Percentiles rank a stretch among this genome's conserved stretches.
Evolutionary conservation across 768 basidiomycete genomes (phyloP).

Genomic region (Tylopilus balloui): DNA sequence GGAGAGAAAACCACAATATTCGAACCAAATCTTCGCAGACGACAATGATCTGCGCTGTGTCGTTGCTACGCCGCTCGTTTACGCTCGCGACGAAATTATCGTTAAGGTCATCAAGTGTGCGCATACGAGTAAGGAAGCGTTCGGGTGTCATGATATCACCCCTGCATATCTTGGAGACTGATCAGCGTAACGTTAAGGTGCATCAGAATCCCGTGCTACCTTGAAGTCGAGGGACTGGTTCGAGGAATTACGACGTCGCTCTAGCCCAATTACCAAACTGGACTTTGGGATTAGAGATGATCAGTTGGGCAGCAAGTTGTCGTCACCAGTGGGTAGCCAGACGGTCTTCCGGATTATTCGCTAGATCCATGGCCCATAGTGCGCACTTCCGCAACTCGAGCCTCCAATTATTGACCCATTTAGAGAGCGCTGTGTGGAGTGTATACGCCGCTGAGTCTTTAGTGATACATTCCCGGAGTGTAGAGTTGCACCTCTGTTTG

Average conservation of each 20-base stretch:
- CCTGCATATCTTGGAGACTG: conserved; percentile 18
- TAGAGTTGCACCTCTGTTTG: conserved; percentile 16
- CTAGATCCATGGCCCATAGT: conserved; percentile 23
- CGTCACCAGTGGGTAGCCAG: conserved; percentile 25
- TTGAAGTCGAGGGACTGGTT: conserved; percentile 19
- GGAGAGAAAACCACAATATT: conserved; percentile 29
- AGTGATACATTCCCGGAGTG: conserved; percentile 12
- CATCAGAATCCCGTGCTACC: conserved; percentile 5
- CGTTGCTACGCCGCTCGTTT: conserved; percentile 19
- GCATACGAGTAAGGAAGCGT: conserved; percentile 15
- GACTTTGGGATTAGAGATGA: background rate
- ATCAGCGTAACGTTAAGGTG: background rate
- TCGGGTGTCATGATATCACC: conserved; percentile 23
- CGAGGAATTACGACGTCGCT: conserved; percentile 15
- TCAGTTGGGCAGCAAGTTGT: background rate
- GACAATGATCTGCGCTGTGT: conserved; percentile 28
- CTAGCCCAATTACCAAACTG: conserved; percentile 23
- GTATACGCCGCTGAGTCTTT: conserved; percentile 11
- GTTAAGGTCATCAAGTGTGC: conserved; percentile 5
- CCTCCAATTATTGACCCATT: conserved; percentile 27
- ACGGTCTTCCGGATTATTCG: conserved; percentile 23
- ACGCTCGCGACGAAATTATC: conserved; percentile 20
- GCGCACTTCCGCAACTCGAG: conserved; percentile 15
- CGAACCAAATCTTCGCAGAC: conserved; percentile 21
- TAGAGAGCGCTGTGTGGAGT: conserved; percentile 22